Base-by-base conservation (phyloP, 805 yeast genomes). In the Vanderwaltozyma tropicalis region DNA sequence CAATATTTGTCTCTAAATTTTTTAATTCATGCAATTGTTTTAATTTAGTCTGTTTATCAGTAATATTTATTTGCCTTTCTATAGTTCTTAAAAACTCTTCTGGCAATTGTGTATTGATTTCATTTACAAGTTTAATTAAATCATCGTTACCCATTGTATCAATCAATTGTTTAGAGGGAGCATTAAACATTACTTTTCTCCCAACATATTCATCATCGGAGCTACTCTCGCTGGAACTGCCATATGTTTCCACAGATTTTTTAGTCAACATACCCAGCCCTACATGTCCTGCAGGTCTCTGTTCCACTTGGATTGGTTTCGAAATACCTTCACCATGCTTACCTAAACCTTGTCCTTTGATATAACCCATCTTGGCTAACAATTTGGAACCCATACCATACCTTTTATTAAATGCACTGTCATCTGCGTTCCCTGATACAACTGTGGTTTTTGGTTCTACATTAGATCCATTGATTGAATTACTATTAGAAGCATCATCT, bases 351-450 rank as follows among this genome's bases (percentile, higher is more conserved):
- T 72, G 66, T 0, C 98, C 97, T 29, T 72, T 72, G 7, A 70
- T 69, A 59, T 84, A 88, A 0, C 98, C 98, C 97, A 89, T 88
- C 44, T 76, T 72, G 42, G 75, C 67, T 62, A 89, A 57, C 35
- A 89, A 62, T 35, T 69, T 61, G 3, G 95, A 95, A 27, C 97
- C 97, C 28, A 86, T 74, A 6, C 97, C 97, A 53, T 88, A 87
- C 34, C 50, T 57, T 56, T 32, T 52, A 7, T 41, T 41, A 33
- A 49, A 30, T 12, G 35, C 26, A 14, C 20, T 24, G 8, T 20
- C 20, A 14, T 14, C n/a, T 5, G 31, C 5, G 7, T 4, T 21
- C 10, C 10, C 24, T 7, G 24, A 21, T 7, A 7, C 10, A 21
- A 6, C 24, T 21, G 24, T 21, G 11, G 5, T 18, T 9, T 10